Evolutionary conservation across 2,329 filamentous ascomycete genomes (phyloP).

Genomic region (Calycina herbarum): DNA sequence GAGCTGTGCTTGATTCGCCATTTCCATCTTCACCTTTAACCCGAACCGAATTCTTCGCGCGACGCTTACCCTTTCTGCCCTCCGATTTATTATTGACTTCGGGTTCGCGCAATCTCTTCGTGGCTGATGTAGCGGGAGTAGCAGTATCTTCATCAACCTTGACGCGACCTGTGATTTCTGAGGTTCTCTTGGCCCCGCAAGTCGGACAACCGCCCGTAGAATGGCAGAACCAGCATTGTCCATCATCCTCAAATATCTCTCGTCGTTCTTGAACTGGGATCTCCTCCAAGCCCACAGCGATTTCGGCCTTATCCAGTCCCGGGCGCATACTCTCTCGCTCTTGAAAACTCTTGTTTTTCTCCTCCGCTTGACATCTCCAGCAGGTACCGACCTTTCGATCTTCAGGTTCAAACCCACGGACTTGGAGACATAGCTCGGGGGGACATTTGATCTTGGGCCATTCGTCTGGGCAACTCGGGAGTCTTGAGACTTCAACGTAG

Average conservation of each 20-base stretch:
- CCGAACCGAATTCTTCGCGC: not conserved
- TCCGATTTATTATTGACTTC: not conserved
- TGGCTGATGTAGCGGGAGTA: not conserved
- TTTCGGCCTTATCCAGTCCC: constrained; percentile 28
- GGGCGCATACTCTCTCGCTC: constrained; percentile 29
- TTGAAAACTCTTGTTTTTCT: not conserved
- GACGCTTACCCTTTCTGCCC: not conserved
- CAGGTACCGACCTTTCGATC: constrained; percentile 21
- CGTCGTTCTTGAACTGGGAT: constrained; percentile 20
- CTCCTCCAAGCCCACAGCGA: constrained; percentile 27
- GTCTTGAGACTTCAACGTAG: constrained; percentile 28
- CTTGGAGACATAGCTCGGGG: constrained; percentile 29
- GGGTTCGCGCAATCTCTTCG: constrained; percentile 4
- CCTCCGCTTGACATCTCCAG: constrained; percentile 32
- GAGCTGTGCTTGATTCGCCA: not conserved
- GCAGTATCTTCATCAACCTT: not conserved
- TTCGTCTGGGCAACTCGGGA: constrained; percentile 28
- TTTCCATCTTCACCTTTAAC: not conserved
- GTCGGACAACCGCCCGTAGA: constrained; percentile 20
- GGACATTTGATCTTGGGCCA: constrained; percentile 34
- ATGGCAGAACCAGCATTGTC: constrained; percentile 29
- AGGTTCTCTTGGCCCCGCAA: constrained; percentile 20
- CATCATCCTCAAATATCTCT: constrained; percentile 18
- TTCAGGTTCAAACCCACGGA: constrained; percentile 16
- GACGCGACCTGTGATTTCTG: not conserved